A percentile compares a stretch with the other conserved stretches of the same genome.
These are phyloP conservation scores for Macrolepiota dolichaula DNA, from an alignment of 768 basidiomycete genomes.

Conservation along the genomic window DNA sequence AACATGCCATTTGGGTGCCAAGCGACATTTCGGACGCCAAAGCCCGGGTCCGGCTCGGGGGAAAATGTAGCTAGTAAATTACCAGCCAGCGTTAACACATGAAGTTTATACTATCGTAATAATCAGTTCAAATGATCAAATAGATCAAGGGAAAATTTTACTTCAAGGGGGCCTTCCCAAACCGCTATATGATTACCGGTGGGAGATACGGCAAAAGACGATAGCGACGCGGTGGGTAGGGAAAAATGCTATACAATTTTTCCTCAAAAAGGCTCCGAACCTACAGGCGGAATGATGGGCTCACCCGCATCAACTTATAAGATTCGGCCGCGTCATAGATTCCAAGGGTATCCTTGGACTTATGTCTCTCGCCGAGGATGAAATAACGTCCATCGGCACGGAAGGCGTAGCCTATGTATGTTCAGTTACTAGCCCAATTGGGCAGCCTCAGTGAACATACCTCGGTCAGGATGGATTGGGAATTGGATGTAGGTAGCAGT, in stretches of 20 bases:
- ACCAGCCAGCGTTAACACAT: slow-evolving; percentile 66
- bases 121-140: slow-evolving; percentile 4
- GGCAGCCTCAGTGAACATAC: slow-evolving; percentile 30
- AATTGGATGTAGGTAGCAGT: slow-evolving; percentile 82
- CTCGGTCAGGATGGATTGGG: slow-evolving; percentile 78
- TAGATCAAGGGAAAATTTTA: slow-evolving; percentile 25
- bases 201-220: slow-evolving; percentile 74
- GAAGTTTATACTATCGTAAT: slow-evolving; percentile 64
- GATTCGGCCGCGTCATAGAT: slow-evolving; percentile 73
- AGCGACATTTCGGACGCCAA: slow-evolving; percentile 72
- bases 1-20: slow-evolving; percentile 90
- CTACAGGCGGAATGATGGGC: slow-evolving; percentile 16
- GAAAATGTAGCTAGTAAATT: slow-evolving; percentile 61
- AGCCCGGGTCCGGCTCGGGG: slow-evolving; percentile 74
- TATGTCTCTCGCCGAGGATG: slow-evolving; percentile 83
- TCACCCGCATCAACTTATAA: slow-evolving; percentile 72
- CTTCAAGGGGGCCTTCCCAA: slow-evolving; percentile 87
- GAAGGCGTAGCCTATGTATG: slow-evolving; percentile 64
- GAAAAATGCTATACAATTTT: slow-evolving; percentile 66
- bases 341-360: slow-evolving; percentile 84
- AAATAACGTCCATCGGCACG: slow-evolving; percentile 81
- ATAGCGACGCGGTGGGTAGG: slow-evolving; percentile 67
- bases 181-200: slow-evolving; percentile 71
- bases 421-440: not conserved
- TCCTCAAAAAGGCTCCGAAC: not conserved